These are phyloP conservation scores for Cucurbita maxima DNA, from an alignment of 306 rosid species.

Conservation along the genomic window DNA sequence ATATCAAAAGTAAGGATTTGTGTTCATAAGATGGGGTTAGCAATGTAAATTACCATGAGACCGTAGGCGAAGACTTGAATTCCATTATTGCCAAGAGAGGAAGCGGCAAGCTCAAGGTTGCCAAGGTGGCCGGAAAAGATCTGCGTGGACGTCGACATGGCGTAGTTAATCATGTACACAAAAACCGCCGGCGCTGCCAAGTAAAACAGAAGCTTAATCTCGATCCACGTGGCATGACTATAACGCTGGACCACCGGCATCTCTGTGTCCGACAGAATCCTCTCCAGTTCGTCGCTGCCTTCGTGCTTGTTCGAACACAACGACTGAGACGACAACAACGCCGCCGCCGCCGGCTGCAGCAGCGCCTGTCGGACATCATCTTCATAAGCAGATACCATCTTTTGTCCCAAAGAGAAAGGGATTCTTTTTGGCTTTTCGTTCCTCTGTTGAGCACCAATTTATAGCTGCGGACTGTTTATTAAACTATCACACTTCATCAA, in stretches of 20 bases:
- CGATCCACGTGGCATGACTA: conserved; percentile 39
- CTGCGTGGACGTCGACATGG: conserved; percentile 42
- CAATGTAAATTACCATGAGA: conserved; percentile 32
- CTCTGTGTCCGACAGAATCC: conserved; percentile 22
- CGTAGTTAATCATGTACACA: conserved; percentile 48
- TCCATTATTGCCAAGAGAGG: conserved; percentile 71
- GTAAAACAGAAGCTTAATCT: conserved; percentile 35
- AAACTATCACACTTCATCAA: too few species aligned
- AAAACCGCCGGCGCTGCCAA: conserved; percentile 58
- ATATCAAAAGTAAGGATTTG: too few species aligned
- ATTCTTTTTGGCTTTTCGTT: fast-evolving
- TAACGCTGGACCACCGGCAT: conserved; percentile 21
- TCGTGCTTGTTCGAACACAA: neutral
- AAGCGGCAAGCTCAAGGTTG: conserved; percentile 65
- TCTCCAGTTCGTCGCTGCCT: conserved; percentile 22
- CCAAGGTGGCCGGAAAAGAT: conserved; percentile 67
- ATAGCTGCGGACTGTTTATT: too few species aligned
- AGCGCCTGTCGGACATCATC: neutral
- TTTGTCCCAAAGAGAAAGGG: neutral
- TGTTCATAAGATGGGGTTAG: too few species aligned
- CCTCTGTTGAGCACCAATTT: too few species aligned
- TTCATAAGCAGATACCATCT: neutral
- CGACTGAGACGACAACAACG: neutral
- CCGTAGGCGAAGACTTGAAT: conserved; percentile 57
- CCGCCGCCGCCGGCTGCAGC: neutral